Evolutionary conservation across 176 grass and related monocot species (phyloP).

Genomic region (Carex littledalei): DNA sequence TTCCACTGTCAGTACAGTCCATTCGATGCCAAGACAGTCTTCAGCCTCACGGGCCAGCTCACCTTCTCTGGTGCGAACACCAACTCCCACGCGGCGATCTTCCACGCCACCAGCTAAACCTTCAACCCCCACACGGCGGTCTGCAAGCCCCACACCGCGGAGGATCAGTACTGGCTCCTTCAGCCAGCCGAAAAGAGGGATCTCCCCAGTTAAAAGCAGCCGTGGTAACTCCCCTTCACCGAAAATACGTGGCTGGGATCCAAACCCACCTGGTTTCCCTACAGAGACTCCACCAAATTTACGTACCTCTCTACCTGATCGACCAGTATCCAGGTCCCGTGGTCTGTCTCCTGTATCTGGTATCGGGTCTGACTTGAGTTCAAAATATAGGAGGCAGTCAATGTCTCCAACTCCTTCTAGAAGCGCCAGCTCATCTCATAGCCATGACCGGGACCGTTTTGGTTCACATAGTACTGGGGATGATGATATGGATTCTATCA

Average conservation of each 20-base stretch:
- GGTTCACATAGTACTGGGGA: constrained; percentile 68
- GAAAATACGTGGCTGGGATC: constrained; percentile 59
- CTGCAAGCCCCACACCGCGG: constrained; percentile 59
- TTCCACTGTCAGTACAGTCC: constrained; percentile 29
- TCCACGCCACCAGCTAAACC: constrained; percentile 59
- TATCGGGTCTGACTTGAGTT: constrained; percentile 37
- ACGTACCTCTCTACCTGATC: constrained; percentile 68
- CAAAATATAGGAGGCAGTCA: constrained; percentile 70
- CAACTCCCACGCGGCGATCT: constrained; percentile 42
- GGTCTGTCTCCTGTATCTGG: constrained; percentile 60
- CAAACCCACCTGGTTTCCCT: constrained; percentile 63
- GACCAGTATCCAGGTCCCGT: constrained; percentile 47
- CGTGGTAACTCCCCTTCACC: constrained; percentile 59
- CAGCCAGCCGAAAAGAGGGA: constrained; percentile 42
- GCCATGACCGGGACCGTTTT: constrained; percentile 53
- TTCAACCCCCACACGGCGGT: constrained; percentile 52
- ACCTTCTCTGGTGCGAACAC: constrained; percentile 38
- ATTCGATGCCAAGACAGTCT: constrained; percentile 51
- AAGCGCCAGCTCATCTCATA: constrained; percentile 69
- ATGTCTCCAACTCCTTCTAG: constrained; percentile 80
- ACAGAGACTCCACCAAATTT: constrained; percentile 71
- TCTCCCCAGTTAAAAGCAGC: constrained; percentile 56
- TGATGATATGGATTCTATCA: constrained; percentile 75
- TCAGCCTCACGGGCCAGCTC: constrained; percentile 63
- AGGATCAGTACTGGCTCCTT: constrained; percentile 68